Base-by-base conservation (phyloP, 495 filamentous ascomycete species). In the Hypomontagnella monticulosa region DNA sequence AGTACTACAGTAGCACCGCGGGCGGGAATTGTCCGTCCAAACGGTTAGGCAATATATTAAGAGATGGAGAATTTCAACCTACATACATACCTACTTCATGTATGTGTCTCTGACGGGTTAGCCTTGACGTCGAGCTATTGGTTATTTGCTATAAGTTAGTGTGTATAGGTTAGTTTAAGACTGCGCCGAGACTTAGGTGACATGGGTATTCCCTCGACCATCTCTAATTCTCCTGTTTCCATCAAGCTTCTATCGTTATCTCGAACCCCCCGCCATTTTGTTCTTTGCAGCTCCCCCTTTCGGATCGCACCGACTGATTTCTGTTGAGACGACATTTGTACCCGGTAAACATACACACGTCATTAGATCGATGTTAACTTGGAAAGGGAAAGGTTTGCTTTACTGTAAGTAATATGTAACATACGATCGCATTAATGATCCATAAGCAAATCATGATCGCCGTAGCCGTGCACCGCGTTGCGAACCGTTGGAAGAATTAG, bases 241-340 rank as follows among this genome's bases (percentile, higher is more conserved):
- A 68, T 66, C 53, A 41, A 68, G 61, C 70, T 73, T 73, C 70
- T 62, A 73, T 68, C 67, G 70, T 71, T 71, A 73, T 73, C 67
- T 71, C 62, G 60, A 64, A 65, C 12, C 54, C 66, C 63, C 63
- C 70, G 67, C 48, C 61, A 51, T 68, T 41, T 58, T 57, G 41
- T 73, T 73, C 70, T 66, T 65, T 73, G 67, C 70, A 73, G 70
- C 70, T 73, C 70, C 70, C 70, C 54, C 57, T 71, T 73, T 73
- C 23, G 67, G 70, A 59, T 38, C 42, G 51, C 32, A 57, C 70
- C 67, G 57, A 49, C 61, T 51, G 36, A 58, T 63, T 23, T 49
- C 37, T 63, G 42, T 63, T 60, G 58, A 63, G 65, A 56, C 5
- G 47, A 36, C 44, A 47, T 60, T 54, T 46, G 18, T 48, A 37